Evolutionary conservation across 805 yeast species (phyloP), one percentile per base, ranked within the genome.

Genomic region (Myxozyma udenii): DNA sequence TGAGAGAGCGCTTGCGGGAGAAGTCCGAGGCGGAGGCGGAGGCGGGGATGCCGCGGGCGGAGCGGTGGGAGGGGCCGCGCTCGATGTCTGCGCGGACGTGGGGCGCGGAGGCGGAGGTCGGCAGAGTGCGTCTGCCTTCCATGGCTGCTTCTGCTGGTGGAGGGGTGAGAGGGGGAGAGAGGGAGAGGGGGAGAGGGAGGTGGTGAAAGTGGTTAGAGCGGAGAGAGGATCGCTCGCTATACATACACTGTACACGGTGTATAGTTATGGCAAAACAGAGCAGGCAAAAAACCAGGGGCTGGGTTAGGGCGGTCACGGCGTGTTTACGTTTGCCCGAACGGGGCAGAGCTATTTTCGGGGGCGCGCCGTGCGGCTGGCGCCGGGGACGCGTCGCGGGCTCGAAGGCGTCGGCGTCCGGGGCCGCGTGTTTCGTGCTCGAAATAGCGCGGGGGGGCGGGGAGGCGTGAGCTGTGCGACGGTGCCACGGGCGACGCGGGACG

Each of bases 1-100:
- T 85, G 55, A 91, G 72, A 0, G 96, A 85, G 60, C 80, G 75
- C 66, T 84, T 86, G 30, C 76, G 67, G 21, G 58, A 51, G 28
- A 64, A 42, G 28, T 62, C 63, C 22, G 50, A 30, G 28, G 53
- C 36, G 9, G 57, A 48, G 9, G 38, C 41, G 5, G 57, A 53
- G 37, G 48, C 19, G n/a, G 55, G 24, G 40, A 50, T 37, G 41
- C 47, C 54, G 24, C 42, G 47, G 7, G 38, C 45, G 18, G 41
- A 14, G 22, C 32, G n/a, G n/a, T n/a, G n/a, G 14, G 47, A 32
- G 16, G 49, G 26, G 11, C 37, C 50, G 23, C 53, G 55, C 23
- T 40, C 58, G 33, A 36, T 23, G 30, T 44, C 52, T 11, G 46
- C 41, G 35, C 40, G 46, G 14, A 54, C 33, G n/a, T 37, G 48